These are phyloP conservation scores for Phaffia australis DNA, from an alignment of 768 basidiomycete genomes.

Conservation along the genomic window DNA sequence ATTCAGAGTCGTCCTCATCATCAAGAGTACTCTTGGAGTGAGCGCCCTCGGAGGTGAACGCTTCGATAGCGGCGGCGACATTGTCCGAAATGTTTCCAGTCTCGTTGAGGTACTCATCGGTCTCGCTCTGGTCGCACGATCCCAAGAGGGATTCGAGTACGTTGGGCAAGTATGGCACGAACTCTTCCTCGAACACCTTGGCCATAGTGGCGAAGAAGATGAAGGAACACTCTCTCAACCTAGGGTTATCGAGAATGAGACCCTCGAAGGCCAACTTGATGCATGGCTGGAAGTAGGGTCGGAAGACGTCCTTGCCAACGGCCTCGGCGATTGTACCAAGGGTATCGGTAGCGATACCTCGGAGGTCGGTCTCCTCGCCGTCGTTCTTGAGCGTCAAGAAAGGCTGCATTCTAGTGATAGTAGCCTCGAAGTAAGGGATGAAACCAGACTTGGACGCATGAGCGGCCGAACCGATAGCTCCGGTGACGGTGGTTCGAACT, in stretches of 20 bases:
- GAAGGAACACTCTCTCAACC: constrained; percentile 89
- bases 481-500: constrained; percentile 89
- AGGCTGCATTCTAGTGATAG: constrained; percentile 74
- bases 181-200: constrained; percentile 89
- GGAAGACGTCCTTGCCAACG: constrained; percentile 84
- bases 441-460: constrained; percentile 88
- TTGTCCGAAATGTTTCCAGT: constrained; percentile 20
- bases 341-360: constrained; percentile 98
- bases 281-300: constrained; percentile 88
- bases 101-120: constrained; percentile 43
- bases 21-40: constrained; percentile 33
- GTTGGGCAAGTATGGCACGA: constrained; percentile 69
- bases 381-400: constrained; percentile 72
- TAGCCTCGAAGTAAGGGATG: constrained; percentile 84
- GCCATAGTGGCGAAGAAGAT: constrained; percentile 98
- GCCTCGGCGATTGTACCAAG: constrained; percentile 96
- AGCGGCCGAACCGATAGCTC: constrained; percentile 94
- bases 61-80: constrained; percentile 31
- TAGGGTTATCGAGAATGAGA: constrained; percentile 63
- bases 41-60: constrained; percentile 41
- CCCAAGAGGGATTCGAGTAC: constrained; percentile 76
- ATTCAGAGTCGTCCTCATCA: constrained; percentile 43
- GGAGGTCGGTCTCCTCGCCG: constrained; percentile 85
- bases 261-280: constrained; percentile 93
- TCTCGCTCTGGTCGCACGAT: constrained; percentile 73